Base-by-base conservation (phyloP, 192 early-diverging fungal species). In the Endogone sp. region DNA sequence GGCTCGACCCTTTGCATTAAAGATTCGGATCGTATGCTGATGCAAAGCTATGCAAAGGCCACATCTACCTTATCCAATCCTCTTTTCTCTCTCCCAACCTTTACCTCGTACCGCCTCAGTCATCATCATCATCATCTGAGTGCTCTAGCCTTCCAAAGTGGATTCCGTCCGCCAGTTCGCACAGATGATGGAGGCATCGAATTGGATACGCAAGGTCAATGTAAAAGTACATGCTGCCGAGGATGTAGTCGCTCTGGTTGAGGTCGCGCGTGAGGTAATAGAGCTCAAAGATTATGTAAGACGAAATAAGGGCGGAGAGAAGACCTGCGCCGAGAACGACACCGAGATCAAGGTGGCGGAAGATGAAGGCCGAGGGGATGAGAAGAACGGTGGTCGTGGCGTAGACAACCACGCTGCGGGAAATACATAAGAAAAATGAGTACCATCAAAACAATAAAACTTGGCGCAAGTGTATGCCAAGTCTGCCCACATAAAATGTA, bases 121-220 rank as follows among this genome's bases (percentile, higher is more conserved):
- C 37, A 6, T 49, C 37, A 6, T 49, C 37, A 49, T 6, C 37
- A 16, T n/a, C n/a, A n/a, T n/a, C n/a, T n/a, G n/a, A n/a, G n/a
- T n/a, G n/a, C n/a, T n/a, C n/a, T n/a, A 49, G 37, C 9, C 16
- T 49, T 16, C 9, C 37, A 16, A 49, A 49, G 16, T 6, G 37
- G 16, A 49, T 49, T 16, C 37, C 16, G 6, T 76, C 75, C 2
- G 75, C 59, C 56, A 76, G 60, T 29, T 76, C 75, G 60, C 75
- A 76, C 21, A 76, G 21, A 64, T 76, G 65, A 29, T 76, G 75
- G 13, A 76, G 54, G n/a, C 70, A 76, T 11, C 75, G 75, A 37
- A 76, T 68, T 23, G 75, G 75, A 54, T 76, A 76, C n/a, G 65
- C 55, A 24, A 67, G 27, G 32, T 76, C 75, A 49, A 76, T 49